Evolutionary conservation across 331 rosid species (phyloP).

Genomic region (Malus hybrid): DNA sequence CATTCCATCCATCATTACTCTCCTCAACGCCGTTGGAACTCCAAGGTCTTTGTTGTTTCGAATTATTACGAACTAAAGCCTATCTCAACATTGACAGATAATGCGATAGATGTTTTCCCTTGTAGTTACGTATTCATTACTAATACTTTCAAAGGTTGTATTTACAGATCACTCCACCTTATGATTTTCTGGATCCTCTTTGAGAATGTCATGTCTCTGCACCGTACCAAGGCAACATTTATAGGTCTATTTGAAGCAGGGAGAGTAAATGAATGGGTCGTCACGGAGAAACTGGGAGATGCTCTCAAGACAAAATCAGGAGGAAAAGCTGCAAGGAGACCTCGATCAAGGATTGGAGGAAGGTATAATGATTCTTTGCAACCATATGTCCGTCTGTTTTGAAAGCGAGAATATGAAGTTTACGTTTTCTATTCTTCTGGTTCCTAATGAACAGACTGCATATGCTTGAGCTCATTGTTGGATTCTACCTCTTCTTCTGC

Average conservation of each 20-base stretch:
- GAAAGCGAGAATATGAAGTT: background rate
- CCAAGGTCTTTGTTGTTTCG: constrained; percentile 42
- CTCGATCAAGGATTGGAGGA: constrained; percentile 36
- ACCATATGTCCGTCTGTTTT: background rate
- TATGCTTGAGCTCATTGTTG: constrained; percentile 64
- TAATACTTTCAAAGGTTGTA: background rate
- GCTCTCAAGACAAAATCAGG: constrained; percentile 60
- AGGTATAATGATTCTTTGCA: constrained; percentile 34
- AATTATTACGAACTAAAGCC: background rate
- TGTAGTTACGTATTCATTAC: background rate
- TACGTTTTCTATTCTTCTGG: constrained; percentile 6
- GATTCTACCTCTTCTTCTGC: constrained; percentile 67
- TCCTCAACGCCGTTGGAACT: constrained; percentile 91
- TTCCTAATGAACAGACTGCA: constrained; percentile 46
- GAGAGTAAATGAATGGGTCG: constrained; percentile 89
- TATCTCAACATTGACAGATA: background rate
- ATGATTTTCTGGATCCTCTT: constrained; percentile 86
- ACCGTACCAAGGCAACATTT: constrained; percentile 81
- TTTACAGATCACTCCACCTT: constrained; percentile 74
- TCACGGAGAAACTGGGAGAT: constrained; percentile 89
- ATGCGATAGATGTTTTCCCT: background rate
- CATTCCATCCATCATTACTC: constrained; percentile 73
- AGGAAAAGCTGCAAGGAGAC: constrained; percentile 47
- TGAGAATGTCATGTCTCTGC: constrained; percentile 94
- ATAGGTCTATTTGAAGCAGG: constrained; percentile 82